These are phyloP conservation scores for Epichloe uncinata DNA, from an alignment of 2,329 filamentous ascomycete species.

Conservation along the genomic window DNA sequence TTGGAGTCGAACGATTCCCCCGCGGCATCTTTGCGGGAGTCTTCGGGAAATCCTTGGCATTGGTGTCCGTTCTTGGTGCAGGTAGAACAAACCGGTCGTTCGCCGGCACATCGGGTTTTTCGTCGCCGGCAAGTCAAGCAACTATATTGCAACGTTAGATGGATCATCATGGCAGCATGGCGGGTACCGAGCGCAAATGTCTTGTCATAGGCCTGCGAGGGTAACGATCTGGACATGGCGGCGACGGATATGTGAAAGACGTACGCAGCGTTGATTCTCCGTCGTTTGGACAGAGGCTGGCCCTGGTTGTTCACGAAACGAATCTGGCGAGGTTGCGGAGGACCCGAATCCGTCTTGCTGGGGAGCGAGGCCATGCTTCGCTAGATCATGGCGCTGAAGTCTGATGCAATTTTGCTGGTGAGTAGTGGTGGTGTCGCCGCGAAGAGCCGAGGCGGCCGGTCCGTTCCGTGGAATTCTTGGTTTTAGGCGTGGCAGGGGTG, in stretches of 20 bases:
- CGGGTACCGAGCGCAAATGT: background rate
- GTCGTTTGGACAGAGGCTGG: conserved; percentile 64
- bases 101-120: conserved; percentile 63
- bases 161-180: background rate
- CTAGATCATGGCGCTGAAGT: conserved; percentile 21
- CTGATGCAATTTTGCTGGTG: background rate
- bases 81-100: conserved; percentile 58
- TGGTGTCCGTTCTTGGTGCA: conserved; percentile 58
- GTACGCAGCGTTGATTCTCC: conserved; percentile 68
- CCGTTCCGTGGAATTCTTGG: background rate
- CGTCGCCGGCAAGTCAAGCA: conserved; percentile 63
- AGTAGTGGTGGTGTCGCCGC: background rate
- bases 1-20: conserved; percentile 12
- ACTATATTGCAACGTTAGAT: conserved; percentile 21
- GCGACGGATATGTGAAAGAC: conserved; percentile 18
- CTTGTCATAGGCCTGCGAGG: background rate
- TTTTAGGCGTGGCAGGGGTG: background rate
- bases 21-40: conserved; percentile 29
- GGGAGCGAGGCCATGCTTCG: conserved; percentile 32
- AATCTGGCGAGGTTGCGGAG: conserved; percentile 42
- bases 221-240: background rate
- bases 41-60: conserved; percentile 54
- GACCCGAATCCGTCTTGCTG: conserved; percentile 25
- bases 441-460: background rate
- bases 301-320: conserved; percentile 76